Evolutionary conservation across 2,329 filamentous ascomycete species (phyloP), one percentile per base, ranked within the genome.

Genomic region (Sclerotinia nivalis): DNA sequence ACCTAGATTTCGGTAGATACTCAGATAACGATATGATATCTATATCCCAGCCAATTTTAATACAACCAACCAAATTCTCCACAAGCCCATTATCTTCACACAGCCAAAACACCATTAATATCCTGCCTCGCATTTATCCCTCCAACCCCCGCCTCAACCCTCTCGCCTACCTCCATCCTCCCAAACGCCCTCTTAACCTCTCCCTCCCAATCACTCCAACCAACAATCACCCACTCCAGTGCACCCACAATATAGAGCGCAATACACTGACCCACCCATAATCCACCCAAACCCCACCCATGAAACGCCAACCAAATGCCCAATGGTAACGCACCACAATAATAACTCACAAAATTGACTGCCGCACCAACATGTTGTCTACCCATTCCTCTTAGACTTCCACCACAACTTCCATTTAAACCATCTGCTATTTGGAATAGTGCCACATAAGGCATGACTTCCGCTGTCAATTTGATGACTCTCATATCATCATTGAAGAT

Each of bases 351-450:
- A 22, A 94, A 83, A 78, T 97, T 97, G 67, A 96, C 92, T 1
- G 88, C 82, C 1, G 93, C 93, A 20, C 93, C 93, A 64, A 96
- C 86, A 84, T 94, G 93, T 79, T 97, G 93, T 68, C 91, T 83
- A 2, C 93, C 93, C 92, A 95, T 96, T 0, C 93, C 93, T 73
- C 93, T 82, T 20, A 97, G 81, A 28, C 89, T 88, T 1, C 93
- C 93, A 1, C 93, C 93, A 77, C 93, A 97, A 71, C 88, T 91
- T 1, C 93, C 93, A 76, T 96, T 96, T 47, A 97, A 81, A 0
- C 93, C 93, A 78, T 97, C 93, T 0, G 93, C 93, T 71, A 97
- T 94, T 81, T 97, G 93, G 80, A 97, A 97, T 2, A 97, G 83
- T 0, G 93, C 93, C 0, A 97, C 93, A 75, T 89, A 95, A 0